Base-by-base conservation (phyloP, 345 rosid genomes). In the Theobroma cacao region DNA sequence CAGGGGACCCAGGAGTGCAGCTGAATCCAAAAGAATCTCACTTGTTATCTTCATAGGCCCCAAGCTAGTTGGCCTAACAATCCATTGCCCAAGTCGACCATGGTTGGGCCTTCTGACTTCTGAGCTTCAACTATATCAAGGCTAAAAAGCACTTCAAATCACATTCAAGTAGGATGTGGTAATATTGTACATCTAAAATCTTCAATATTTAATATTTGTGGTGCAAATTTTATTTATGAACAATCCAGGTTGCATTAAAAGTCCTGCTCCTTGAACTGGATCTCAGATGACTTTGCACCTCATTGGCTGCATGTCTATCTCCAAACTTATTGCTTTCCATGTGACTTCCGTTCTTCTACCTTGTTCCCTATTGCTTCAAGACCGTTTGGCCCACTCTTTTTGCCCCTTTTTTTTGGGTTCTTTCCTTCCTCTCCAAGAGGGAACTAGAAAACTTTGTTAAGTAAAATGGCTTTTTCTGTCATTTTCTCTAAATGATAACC, bases 201-300 rank as follows among this genome's bases (percentile, higher is more conserved):
- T 8, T 5, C 20, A 50, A 18, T 20, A 52, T 52, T 68, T 13
- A 68, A 68, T 45, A 36, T 26, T 43, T 38, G 24, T 17, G 30
- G 76, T 31, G 31, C 36, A 70, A 3, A 70, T 22, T 78, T n/a
- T 70, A 31, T 59, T 31, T 30, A 4, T 59, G 80, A 45, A 59
- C 60, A 28, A 12, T 33, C 14, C 76, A 70, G 50, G 11, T 59
- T 45, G 69, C 76, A 47, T 71, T 70, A 47, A 59, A 78, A 22
- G 34, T 33, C 14, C 20, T 59, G 64, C n/a, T 20, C 20, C 24
- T 33, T 33, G 68, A 31, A 45, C 48, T 58, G 52, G 45, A 38
- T 34, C 6, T 34, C 60, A 9, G 26, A 3, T 24, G 5, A 38
- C 53, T 36, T 62, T 75, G 56, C 58, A 60, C 12, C 67, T 61